These are phyloP conservation scores for Polychaeton citri DNA, from an alignment of 2,329 filamentous ascomycete species.

Conservation along the genomic window DNA sequence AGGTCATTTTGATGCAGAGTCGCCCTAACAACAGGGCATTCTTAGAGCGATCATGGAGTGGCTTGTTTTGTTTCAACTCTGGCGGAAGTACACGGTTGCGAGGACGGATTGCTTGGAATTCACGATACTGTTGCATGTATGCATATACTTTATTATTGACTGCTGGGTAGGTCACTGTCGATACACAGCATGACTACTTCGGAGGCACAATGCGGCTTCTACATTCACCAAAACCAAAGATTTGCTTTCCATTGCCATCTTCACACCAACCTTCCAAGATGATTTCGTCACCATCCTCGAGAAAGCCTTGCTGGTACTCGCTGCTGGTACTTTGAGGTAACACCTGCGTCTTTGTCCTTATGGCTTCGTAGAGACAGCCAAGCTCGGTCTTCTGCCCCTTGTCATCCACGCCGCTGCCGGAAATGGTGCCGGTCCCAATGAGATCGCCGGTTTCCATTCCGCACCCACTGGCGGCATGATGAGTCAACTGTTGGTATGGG, in stretches of 20 bases:
- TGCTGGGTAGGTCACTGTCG: neutral
- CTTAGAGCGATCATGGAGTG: too few species aligned
- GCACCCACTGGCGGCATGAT: constrained; percentile 30
- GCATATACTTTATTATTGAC: too few species aligned
- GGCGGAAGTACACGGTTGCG: too few species aligned
- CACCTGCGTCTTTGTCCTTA: constrained; percentile 20
- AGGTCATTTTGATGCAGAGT: too few species aligned
- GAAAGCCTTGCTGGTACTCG: constrained; percentile 22
- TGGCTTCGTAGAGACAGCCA: constrained; percentile 29
- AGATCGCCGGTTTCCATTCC: constrained; percentile 29
- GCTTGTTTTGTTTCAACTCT: too few species aligned
- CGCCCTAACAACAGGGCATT: too few species aligned
- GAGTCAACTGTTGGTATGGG: constrained; percentile 31
- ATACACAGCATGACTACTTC: constrained; percentile 1
- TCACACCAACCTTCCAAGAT: constrained; percentile 20
- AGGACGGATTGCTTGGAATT: too few species aligned
- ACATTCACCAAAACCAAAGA: constrained; percentile 19
- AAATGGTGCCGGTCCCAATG: constrained; percentile 32
- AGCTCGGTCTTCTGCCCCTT: constrained; percentile 21
- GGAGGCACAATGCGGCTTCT: constrained; percentile 13
- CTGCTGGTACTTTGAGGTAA: constrained; percentile 20
- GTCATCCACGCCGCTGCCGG: constrained; percentile 20
- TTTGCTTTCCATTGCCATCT: constrained; percentile 10
- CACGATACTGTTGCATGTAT: too few species aligned
- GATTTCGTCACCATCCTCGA: constrained; percentile 28